Evolutionary conservation across 805 yeast genomes (phyloP).

Genomic region (Teunomyces gatunensis): DNA sequence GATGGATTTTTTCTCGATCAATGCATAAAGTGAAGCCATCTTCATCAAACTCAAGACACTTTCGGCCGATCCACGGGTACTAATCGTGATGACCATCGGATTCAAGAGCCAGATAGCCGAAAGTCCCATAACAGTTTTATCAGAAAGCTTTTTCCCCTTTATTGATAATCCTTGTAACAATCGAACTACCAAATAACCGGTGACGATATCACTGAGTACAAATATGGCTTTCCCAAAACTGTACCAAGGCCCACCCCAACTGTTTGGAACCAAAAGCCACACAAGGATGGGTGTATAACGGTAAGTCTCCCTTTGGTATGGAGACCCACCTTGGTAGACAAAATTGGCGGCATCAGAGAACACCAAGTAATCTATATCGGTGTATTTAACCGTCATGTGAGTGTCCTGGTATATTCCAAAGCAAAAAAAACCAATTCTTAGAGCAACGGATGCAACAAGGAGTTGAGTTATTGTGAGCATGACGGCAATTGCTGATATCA

Average conservation of each 20-base stretch:
- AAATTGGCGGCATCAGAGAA: slow-evolving; percentile 88
- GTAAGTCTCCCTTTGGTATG: slow-evolving; percentile 83
- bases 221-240: slow-evolving; percentile 81
- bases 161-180: slow-evolving; percentile 37
- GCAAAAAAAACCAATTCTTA: slow-evolving; percentile 62
- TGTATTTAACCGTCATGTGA: slow-evolving; percentile 74
- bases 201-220: slow-evolving; percentile 71
- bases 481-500: not conserved
- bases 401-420: slow-evolving; percentile 89
- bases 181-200: slow-evolving; percentile 58
- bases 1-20: slow-evolving; percentile 31
- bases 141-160: slow-evolving; percentile 9
- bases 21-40: slow-evolving; percentile 52
- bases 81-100: slow-evolving; percentile 92
- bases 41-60: slow-evolving; percentile 80
- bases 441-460: slow-evolving; percentile 6
- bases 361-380: slow-evolving; percentile 92
- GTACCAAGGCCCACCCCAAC: slow-evolving; percentile 37
- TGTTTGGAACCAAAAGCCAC: slow-evolving; percentile 76
- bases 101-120: slow-evolving; percentile 80
- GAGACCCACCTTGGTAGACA: slow-evolving; percentile 60
- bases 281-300: slow-evolving; percentile 90
- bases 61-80: slow-evolving; percentile 92
- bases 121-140: slow-evolving; percentile 36
- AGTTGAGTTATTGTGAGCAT: not conserved